Percentiles rank a stretch among this genome's conserved stretches.
Evolutionary conservation across 2,329 filamentous ascomycete species (phyloP).

Genomic region (Monilinia aucupariae): DNA sequence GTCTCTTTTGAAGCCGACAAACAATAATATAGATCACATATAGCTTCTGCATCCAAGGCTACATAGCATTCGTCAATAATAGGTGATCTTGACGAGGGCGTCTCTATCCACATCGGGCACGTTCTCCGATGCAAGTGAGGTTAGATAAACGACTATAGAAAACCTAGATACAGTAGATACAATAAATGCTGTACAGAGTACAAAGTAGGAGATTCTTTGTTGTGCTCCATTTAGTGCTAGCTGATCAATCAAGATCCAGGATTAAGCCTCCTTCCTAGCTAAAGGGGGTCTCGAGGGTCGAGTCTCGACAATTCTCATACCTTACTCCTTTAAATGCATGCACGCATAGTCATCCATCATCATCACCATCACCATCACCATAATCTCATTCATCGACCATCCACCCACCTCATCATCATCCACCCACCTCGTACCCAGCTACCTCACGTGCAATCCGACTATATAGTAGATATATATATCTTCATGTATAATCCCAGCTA

Average conservation of each 20-base stretch:
- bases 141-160: background rate
- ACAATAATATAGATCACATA: too few species aligned
- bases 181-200: too few species aligned
- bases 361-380: too few species aligned
- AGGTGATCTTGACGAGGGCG: background rate
- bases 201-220: constrained; percentile 12
- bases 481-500: background rate
- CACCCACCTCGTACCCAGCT: background rate
- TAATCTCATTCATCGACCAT: background rate
- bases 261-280: background rate
- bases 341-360: background rate
- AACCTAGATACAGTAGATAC: background rate
- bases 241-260: background rate
- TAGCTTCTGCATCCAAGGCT: background rate
- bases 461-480: too few species aligned
- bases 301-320: background rate
- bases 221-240: background rate
- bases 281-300: too few species aligned
- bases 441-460: background rate
- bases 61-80: background rate
- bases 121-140: background rate
- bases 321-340: background rate
- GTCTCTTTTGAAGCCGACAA: constrained; percentile 4
- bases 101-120: background rate
- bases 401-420: background rate